Conservation (phyloP, 306 rosid species). For the Acacia melanoxylon region DNA sequence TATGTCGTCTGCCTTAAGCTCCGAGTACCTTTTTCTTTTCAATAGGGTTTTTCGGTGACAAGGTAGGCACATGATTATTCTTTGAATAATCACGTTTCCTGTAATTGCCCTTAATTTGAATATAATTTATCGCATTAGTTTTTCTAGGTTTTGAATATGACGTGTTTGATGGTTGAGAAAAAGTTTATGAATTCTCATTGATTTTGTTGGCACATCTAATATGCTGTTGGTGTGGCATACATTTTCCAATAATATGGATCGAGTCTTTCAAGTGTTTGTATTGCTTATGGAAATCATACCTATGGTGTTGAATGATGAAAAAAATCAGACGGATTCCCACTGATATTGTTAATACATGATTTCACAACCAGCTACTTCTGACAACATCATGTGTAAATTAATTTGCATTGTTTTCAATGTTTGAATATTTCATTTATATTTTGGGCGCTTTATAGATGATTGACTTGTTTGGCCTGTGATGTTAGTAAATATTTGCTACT, state of each 20-base stretch:
- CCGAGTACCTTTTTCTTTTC: not conserved
- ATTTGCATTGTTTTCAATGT: not conserved
- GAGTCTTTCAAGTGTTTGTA: not conserved
- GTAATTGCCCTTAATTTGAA: not conserved
- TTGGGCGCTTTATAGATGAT: not conserved
- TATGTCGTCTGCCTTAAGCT: slow-evolving; percentile 28
- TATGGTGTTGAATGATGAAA: slow-evolving; percentile 48
- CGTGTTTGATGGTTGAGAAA: not conserved
- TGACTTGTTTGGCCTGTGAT: slow-evolving; percentile 32
- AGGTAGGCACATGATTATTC: slow-evolving; percentile 14
- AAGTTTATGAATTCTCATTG: not conserved
- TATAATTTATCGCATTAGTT: not conserved
- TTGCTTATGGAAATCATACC: not conserved
- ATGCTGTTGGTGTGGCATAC: not conserved
- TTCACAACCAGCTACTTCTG: slow-evolving; percentile 47
- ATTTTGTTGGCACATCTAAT: not conserved
- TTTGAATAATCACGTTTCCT: not conserved
- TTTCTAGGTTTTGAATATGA: not conserved
- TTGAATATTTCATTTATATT: not conserved
- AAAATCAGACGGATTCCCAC: slow-evolving; percentile 55
- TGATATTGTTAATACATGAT: slow-evolving; percentile 40
- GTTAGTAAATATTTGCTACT: slow-evolving; percentile 49
- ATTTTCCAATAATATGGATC: not conserved
- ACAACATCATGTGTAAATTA: slow-evolving; percentile 29
- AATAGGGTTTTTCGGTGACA: slow-evolving; percentile 26